Evolutionary conservation across 129 eudicot genomes (phyloP).

Genomic region (Helianthus annuus): HanXRQr2.0-SUNRISE NC_035444.2:53260117-53260616

Average conservation of each 20-base stretch:
- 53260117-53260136: constrained; percentile 19
- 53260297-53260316: constrained; percentile 4
- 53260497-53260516: too few species aligned
- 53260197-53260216: constrained; percentile 32
- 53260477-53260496: too few species aligned
- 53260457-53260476: too few species aligned
- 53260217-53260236: constrained; percentile 18
- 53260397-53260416: neutral
- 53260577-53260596: too few species aligned
- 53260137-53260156: constrained; percentile 30
- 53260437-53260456: too few species aligned
- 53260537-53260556: too few species aligned
- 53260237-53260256: constrained; percentile 5
- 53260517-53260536: too few species aligned
- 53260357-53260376: constrained; percentile 12
- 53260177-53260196: constrained; percentile 32
- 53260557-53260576: too few species aligned
- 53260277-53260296: constrained; percentile 25
- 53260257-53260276: constrained; percentile 19
- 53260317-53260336: constrained; percentile 29
- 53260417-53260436: neutral
- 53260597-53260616: too few species aligned
- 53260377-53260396: too few species aligned
- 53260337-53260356: constrained; percentile 28
- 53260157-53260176: constrained; percentile 25